These are phyloP conservation scores for Malbranchea cinnamomea DNA, from an alignment of 2,329 filamentous ascomycete species.

Conservation along the genomic window DNA sequence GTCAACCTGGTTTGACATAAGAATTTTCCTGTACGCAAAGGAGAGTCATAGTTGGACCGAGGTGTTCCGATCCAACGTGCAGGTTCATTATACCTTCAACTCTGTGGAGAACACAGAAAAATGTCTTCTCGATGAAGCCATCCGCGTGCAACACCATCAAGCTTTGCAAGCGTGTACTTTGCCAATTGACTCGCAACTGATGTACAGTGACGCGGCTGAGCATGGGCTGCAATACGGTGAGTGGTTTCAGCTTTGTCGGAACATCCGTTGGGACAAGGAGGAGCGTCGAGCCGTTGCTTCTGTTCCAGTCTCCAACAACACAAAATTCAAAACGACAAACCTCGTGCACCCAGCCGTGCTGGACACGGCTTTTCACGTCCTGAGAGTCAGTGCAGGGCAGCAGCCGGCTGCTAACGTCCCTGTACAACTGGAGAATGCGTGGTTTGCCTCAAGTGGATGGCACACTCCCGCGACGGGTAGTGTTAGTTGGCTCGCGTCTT, in stretches of 20 bases:
- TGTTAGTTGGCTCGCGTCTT: constrained; percentile 14
- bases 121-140: background rate
- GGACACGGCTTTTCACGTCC: constrained; percentile 22
- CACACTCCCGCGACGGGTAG: constrained; percentile 13
- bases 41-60: constrained; percentile 16
- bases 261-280: constrained; percentile 17
- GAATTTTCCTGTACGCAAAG: constrained; percentile 15
- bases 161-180: constrained; percentile 12
- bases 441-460: constrained; percentile 20
- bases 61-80: constrained; percentile 18
- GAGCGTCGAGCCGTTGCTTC: constrained; percentile 1
- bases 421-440: constrained; percentile 16
- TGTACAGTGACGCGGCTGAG: constrained; percentile 17
- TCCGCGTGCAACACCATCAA: constrained; percentile 9
- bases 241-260: constrained; percentile 17
- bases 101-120: background rate
- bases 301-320: background rate
- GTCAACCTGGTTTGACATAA: constrained; percentile 15
- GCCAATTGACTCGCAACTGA: constrained; percentile 14
- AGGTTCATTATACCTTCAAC: constrained; percentile 15
- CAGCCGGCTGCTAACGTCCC: constrained; percentile 17
- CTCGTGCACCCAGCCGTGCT: constrained; percentile 26
- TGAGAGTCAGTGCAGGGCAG: constrained; percentile 11
- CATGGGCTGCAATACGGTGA: constrained; percentile 19
- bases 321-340: constrained; percentile 6